Base-by-base conservation (phyloP, 1,284 basidiomycete species). In the Ceratobasidium sp. region DNA sequence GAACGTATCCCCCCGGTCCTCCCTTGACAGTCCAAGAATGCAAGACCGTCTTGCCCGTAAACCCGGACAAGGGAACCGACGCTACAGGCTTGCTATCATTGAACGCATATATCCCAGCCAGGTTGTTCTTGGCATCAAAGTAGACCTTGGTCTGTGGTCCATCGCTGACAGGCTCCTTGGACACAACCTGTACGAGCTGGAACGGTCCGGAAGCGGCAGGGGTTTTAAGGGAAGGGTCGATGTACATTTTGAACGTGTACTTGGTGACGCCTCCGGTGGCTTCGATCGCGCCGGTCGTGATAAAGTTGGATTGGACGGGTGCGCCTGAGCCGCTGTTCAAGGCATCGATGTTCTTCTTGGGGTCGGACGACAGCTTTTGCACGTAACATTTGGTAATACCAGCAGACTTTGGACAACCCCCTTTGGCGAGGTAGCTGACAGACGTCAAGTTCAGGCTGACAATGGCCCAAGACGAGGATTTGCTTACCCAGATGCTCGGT, bases 11-110 rank as follows among this genome's bases (percentile, higher is more conserved):
- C 25, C 23, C 49, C 36, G 48, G 33, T 6, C 63, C 63, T 3
- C 63, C 63, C 63, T 54, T 66, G 63, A 66, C 38, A 25, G 49
- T 54, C 63, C 63, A 66, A 56, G 63, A 40, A 14, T 66, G 63
- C 7, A 66, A 36, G 9, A 38, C 25, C 12, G 48, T 54, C 30
- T 56, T 66, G 14, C 51, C 36, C n/a, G 33, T 66, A 21, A 54
- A 54, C 4, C 33, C 28, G 8, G 63, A 54, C n/a, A 66, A 48
- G 12, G 63, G 51, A 8, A 66, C 18, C 7, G 63, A 54, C 49
- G 53, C 63, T 12, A 48, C 62, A 18, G 62, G 62, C 18, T 33
- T 40, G 18, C 44, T 25, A 3, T 44, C 16, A 4, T 18, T 21
- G 33, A 66, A 54, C 49, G 49, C 63, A 54, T 66, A 42, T 54